Evolutionary conservation across 345 rosid genomes (phyloP).

Genomic region (Syzygium aqueum): DNA sequence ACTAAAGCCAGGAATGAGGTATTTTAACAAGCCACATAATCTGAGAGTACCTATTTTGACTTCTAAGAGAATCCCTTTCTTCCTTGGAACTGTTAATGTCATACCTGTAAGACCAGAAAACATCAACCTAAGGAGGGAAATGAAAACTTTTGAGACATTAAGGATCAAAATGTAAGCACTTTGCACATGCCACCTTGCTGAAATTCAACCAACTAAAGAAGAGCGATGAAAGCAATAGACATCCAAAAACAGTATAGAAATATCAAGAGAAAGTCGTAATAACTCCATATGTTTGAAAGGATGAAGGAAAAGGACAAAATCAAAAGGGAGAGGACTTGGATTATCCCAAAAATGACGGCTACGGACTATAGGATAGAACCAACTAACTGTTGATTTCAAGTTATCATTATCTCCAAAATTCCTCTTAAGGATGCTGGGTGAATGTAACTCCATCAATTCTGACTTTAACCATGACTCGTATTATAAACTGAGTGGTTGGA

Average conservation of each 20-base stretch:
- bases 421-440: neutral
- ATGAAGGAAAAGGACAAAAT: neutral
- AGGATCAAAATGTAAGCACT: neutral
- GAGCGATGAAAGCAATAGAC: neutral
- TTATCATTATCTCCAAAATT: neutral
- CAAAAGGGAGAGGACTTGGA: neutral
- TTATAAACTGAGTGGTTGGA: neutral
- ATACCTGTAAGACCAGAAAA: conserved; percentile 33
- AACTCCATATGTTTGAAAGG: neutral
- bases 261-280: neutral
- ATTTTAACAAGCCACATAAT: neutral
- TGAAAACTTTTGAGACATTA: neutral
- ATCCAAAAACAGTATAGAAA: neutral
- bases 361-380: neutral
- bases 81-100: conserved; percentile 56
- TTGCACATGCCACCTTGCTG: neutral
- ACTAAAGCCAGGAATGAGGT: neutral
- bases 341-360: neutral
- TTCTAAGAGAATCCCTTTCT: conserved; percentile 47
- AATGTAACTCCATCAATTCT: neutral
- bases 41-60: conserved; percentile 46
- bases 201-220: neutral
- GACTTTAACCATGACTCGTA: neutral
- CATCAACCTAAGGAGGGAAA: neutral
- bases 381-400: neutral